A percentile compares a stretch with the other conserved stretches of the same genome.
Conservation (phyloP, 2,329 filamentous ascomycete genomes). For the Coniella vitis region DNA sequence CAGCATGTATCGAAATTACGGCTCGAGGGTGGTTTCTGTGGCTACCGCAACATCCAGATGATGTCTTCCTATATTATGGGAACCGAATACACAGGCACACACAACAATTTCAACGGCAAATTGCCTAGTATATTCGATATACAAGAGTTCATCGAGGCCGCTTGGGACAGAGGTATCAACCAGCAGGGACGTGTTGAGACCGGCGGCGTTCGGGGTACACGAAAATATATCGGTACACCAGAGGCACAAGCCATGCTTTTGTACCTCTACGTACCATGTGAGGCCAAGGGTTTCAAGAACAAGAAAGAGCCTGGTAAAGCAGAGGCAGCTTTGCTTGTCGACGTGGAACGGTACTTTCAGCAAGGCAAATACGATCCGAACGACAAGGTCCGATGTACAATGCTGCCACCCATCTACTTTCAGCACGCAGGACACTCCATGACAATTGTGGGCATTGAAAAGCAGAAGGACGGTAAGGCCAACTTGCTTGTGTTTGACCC, state of each 20-base stretch:
- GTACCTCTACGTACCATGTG: conserved; percentile 61
- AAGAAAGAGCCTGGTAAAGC: conserved; percentile 35
- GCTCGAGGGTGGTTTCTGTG: conserved; percentile 86
- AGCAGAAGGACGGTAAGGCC: conserved; percentile 51
- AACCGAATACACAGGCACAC: conserved; percentile 46
- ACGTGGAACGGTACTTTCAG: conserved; percentile 70
- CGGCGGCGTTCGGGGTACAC: conserved; percentile 77
- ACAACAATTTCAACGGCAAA: conserved; percentile 48
- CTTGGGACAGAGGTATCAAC: conserved; percentile 84
- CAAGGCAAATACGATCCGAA: conserved; percentile 40
- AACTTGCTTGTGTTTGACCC: conserved; percentile 86
- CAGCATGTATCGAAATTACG: conserved; percentile 76
- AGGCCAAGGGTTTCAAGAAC: conserved; percentile 54
- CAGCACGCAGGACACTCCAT: conserved; percentile 87
- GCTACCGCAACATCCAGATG: conserved; percentile 94
- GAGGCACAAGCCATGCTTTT: conserved; percentile 80
- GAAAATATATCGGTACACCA: conserved; percentile 92
- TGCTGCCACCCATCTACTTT: conserved; percentile 78
- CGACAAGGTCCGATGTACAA: conserved; percentile 63
- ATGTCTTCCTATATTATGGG: conserved; percentile 70
- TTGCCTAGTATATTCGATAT: conserved; percentile 74
- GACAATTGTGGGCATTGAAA: conserved; percentile 82
- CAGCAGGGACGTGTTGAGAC: conserved; percentile 69
- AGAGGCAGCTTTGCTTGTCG: conserved; percentile 53
- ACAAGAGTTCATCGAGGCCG: conserved; percentile 78